Conservation (phyloP, 1,284 basidiomycete genomes). For the Ceratobasidium theobromae region DNA sequence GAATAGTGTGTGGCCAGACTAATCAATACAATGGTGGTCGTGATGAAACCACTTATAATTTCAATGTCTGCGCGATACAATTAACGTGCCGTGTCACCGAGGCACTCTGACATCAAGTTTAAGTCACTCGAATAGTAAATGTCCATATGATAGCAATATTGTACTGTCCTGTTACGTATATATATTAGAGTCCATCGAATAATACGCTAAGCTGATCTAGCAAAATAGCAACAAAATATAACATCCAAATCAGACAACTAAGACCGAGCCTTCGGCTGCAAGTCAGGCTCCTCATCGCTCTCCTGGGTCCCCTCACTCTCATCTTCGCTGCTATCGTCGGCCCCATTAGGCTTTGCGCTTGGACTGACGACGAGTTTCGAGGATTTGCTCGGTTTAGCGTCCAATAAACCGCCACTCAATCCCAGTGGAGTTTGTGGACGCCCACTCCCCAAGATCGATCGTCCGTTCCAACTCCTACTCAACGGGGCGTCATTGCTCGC, state of each 20-base stretch:
- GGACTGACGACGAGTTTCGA: slow-evolving; percentile 23
- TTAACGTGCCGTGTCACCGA: too few relatives aligned
- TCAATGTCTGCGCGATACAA: too few relatives aligned
- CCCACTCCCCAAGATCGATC: slow-evolving; percentile 7
- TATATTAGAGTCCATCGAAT: too few relatives aligned
- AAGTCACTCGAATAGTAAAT: too few relatives aligned
- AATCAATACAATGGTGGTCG: too few relatives aligned
- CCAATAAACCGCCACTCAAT: slow-evolving; percentile 4
- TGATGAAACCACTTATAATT: too few relatives aligned
- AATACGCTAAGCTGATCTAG: too few relatives aligned
- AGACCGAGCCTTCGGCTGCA: neutral
- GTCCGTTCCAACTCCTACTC: slow-evolving; percentile 24
- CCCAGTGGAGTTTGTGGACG: slow-evolving; percentile 11
- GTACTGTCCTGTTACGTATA: too few relatives aligned
- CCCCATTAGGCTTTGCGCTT: neutral
- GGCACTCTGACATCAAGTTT: too few relatives aligned
- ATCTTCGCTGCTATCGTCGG: slow-evolving; percentile 9
- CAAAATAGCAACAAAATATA: neutral
- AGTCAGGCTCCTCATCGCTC: neutral
- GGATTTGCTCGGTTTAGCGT: neutral
- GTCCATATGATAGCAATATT: too few relatives aligned
- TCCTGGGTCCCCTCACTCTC: slow-evolving; percentile 17
- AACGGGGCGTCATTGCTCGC: neutral
- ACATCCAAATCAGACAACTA: neutral
- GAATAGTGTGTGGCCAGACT: too few relatives aligned